These are phyloP conservation scores for Leccinum rimulosum DNA, from an alignment of 768 basidiomycete genomes.

Conservation along the genomic window DNA sequence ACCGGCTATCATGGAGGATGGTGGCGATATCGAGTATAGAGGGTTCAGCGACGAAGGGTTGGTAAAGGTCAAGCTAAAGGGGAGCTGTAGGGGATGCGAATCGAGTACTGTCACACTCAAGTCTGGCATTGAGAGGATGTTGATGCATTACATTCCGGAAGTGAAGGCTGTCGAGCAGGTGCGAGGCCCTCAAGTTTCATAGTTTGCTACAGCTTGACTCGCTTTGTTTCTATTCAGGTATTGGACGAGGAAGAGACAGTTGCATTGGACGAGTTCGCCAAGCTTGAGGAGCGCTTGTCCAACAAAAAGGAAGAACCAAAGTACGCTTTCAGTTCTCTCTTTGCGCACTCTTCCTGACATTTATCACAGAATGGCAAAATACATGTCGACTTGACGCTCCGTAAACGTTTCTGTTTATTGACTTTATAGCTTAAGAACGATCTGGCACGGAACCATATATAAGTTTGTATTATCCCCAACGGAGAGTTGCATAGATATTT, in stretches of 20 bases:
- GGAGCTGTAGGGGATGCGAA: constrained; percentile 93
- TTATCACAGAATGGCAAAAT: constrained; percentile 65
- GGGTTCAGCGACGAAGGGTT: constrained; percentile 83
- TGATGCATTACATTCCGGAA: constrained; percentile 98
- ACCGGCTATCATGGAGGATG: constrained; percentile 98
- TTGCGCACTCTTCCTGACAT: constrained; percentile 4
- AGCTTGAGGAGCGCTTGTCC: constrained; percentile 71
- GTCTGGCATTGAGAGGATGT: constrained; percentile 96
- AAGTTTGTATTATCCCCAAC: neutral
- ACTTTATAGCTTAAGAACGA: neutral
- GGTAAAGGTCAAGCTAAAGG: constrained; percentile 90
- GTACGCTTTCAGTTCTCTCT: constrained; percentile 36
- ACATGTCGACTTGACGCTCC: constrained; percentile 65
- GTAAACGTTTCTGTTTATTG: neutral
- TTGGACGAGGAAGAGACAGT: constrained; percentile 88
- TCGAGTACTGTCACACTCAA: constrained; percentile 95
- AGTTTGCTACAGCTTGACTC: constrained; percentile 2
- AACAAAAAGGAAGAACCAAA: constrained; percentile 42
- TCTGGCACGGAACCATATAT: neutral
- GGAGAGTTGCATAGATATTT: neutral
- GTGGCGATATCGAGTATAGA: constrained; percentile 95
- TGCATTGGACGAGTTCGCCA: constrained; percentile 84
- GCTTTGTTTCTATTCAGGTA: constrained; percentile 47
- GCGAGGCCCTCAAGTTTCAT: constrained; percentile 3
- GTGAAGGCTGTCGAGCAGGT: constrained; percentile 91